Evolutionary conservation across 148 eudicot genomes (phyloP), one percentile per base, ranked within the genome.

Genomic region (Simmondsia chinensis): DNA sequence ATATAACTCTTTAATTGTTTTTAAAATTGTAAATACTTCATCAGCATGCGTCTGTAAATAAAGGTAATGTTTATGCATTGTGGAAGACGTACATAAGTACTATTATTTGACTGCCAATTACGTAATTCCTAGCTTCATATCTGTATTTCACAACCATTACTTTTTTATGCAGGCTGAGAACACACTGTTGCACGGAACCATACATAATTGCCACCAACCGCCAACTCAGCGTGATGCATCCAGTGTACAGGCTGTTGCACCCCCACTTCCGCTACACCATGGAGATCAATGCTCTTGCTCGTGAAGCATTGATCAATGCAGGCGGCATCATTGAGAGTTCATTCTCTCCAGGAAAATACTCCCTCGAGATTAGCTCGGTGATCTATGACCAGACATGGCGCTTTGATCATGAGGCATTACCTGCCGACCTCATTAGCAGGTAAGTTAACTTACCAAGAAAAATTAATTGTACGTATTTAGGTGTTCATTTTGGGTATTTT

Each of bases 391-490:
- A 40, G 31, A 74, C 57, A 4, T 83, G 94, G 94, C 70, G 68
- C 9, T 83, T 83, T 41, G 94, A 83, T 45, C 52, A 23, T 6
- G 51, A 80, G 39, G 79, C 71, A 11, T 57, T 81, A 7, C 87
- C 91, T 4, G 83, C 72, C 8, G 83, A 85, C 50, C 67, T 85
- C 8, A 63, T 85, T 21, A 57, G 31, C 33, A 67, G 86, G 86
- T 78, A 58, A 31, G 21, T 25, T n/a, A 20, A 11, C 4, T 25
- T 5, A 2, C 12, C 7, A 17, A 5, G 16, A 3, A 5, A 28
- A 5, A 9, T 5, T 28, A 28, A 5, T 28, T 28, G 6, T 28
- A 5, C 31, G 31, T 5, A 9, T 28, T 5, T 5, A 28, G 9
- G 9, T 28, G 31, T 28, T 5, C 31, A 28, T 16, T n/a, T n/a